Evolutionary conservation across 805 yeast species (phyloP).

Genomic region (Yarrowia phangngaensis): DNA sequence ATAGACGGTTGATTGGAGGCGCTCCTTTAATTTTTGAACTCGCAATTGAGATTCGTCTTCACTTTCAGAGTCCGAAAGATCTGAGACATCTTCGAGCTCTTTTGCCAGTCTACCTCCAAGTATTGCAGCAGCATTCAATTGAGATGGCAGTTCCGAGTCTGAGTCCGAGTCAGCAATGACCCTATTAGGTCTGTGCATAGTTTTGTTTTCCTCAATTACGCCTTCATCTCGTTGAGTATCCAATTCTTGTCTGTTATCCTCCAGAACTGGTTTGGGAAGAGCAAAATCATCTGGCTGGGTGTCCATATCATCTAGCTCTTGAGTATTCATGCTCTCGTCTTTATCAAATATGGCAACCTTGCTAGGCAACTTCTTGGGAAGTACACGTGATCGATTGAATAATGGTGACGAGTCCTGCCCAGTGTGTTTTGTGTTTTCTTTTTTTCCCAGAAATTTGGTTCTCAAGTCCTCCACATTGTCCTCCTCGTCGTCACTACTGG

Average conservation of each 20-base stretch:
- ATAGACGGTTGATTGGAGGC: slow-evolving; percentile 1
- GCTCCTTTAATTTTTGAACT: slow-evolving; percentile 1
- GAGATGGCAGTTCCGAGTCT: background rate
- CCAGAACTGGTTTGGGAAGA: no score
- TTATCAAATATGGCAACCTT: no score
- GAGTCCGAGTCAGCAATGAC: slow-evolving; percentile 21
- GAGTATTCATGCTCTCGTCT: no score
- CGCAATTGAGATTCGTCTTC: slow-evolving; percentile 10
- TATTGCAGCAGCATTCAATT: background rate
- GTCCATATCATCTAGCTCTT: no score
- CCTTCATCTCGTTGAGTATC: slow-evolving; percentile 9
- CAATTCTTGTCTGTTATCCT: background rate
- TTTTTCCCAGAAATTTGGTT: slow-evolving; percentile 7
- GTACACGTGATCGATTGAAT: background rate
- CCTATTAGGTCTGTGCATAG: slow-evolving; percentile 1
- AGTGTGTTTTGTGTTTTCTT: background rate
- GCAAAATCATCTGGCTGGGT: no score
- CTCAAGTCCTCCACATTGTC: slow-evolving; percentile 13
- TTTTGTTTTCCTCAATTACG: background rate
- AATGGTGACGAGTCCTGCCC: background rate
- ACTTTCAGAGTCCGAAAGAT: background rate
- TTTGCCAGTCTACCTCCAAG: background rate
- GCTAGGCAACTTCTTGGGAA: background rate
- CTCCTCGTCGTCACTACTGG: slow-evolving; percentile 19
- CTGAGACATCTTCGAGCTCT: background rate